These are phyloP conservation scores for Coemansia sp. DNA, from an alignment of 192 early-diverging fungal species.

Conservation along the genomic window DNA sequence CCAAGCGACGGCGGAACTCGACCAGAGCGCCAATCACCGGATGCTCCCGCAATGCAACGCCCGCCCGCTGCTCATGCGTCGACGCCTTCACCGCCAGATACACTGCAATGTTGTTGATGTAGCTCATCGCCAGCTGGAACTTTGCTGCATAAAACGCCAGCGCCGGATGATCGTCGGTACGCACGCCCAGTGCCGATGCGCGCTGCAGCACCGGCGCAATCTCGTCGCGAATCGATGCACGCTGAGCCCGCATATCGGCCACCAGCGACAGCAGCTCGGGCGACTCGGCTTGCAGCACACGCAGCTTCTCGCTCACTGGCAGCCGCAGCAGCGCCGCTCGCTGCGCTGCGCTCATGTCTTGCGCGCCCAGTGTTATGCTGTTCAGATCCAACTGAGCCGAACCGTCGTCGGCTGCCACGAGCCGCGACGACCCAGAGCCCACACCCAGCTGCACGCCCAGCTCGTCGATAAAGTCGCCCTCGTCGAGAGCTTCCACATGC, in stretches of 20 bases:
- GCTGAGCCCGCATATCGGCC: slow-evolving; percentile 51
- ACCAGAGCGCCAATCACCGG: slow-evolving; percentile 82
- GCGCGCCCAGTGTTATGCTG: neutral
- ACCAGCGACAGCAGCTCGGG: slow-evolving; percentile 71
- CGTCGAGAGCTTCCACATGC: slow-evolving; percentile 72
- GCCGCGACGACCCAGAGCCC: slow-evolving; percentile 15
- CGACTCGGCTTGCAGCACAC: slow-evolving; percentile 68
- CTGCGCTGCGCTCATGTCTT: slow-evolving; percentile 34
- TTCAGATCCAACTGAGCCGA: slow-evolving; percentile 27
- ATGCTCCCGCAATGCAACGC: slow-evolving; percentile 66
- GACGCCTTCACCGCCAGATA: slow-evolving; percentile 72
- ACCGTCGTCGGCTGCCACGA: slow-evolving; percentile 29
- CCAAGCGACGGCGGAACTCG: slow-evolving; percentile 69
- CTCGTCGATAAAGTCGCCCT: slow-evolving; percentile 86
- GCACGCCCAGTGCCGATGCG: slow-evolving; percentile 26
- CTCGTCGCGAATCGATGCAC: slow-evolving; percentile 36
- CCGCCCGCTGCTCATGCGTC: slow-evolving; percentile 52
- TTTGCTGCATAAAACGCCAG: slow-evolving; percentile 48
- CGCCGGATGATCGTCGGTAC: slow-evolving; percentile 42
- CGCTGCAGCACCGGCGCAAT: slow-evolving; percentile 28
- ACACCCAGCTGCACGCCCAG: slow-evolving; percentile 56
- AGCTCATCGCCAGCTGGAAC: slow-evolving; percentile 64
- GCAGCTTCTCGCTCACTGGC: slow-evolving; percentile 60
- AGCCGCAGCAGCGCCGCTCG: slow-evolving; percentile 51
- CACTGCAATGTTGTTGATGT: slow-evolving; percentile 87